Evolutionary conservation across 352 stramenopile genomes (phyloP).

Genomic region (Phytophthora crassamura): DNA sequence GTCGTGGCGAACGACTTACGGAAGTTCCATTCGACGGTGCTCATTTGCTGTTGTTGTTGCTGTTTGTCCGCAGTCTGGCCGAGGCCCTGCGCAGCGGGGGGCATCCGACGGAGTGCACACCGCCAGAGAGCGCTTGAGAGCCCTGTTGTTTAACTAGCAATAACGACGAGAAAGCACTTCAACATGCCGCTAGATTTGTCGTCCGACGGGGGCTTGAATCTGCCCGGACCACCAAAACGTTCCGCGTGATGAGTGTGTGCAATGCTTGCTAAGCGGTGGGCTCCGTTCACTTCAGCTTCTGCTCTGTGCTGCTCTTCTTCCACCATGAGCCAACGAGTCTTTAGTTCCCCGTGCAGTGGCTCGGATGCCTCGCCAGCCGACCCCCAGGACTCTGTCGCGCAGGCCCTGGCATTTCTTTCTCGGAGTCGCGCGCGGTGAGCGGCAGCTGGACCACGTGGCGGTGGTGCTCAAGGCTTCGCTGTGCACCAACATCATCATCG

Average conservation of each 20-base stretch:
- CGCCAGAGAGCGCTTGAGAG: constrained; percentile 5
- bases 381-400: not conserved
- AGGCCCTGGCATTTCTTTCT: constrained; percentile 17
- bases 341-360: not conserved
- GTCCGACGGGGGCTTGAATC: too few species aligned
- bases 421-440: constrained; percentile 16
- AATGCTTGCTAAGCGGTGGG: not conserved
- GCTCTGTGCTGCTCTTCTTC: not conserved
- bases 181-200: too few species aligned
- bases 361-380: not conserved
- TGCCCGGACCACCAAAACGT: too few species aligned
- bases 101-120: constrained; percentile 1
- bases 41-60: not conserved
- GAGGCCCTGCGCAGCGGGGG: constrained; percentile 24
- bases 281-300: constrained; percentile 5
- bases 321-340: constrained; percentile 16
- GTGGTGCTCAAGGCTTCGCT: constrained; percentile 65
- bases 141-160: too few species aligned
- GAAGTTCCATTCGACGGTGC: not conserved
- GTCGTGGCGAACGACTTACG: constrained; percentile 1
- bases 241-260: not conserved
- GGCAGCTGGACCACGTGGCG: constrained; percentile 53
- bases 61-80: constrained; percentile 12
- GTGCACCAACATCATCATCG: constrained; percentile 68
- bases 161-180: too few species aligned